These are phyloP conservation scores for Hyphodiscus sp. DNA, from an alignment of 2,329 filamentous ascomycete species.

Conservation along the genomic window DNA sequence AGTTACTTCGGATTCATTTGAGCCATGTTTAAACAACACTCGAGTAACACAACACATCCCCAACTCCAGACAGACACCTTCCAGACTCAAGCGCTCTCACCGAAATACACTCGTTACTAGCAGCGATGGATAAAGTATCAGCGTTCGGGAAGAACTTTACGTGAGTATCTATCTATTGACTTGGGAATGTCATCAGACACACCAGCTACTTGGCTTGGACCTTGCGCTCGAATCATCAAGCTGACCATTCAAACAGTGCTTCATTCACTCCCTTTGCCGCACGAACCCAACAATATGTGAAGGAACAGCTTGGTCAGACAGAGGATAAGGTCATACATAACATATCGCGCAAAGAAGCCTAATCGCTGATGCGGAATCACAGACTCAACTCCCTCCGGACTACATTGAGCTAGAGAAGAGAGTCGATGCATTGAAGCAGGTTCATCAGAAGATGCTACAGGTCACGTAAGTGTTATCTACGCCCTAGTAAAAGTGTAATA, in stretches of 20 bases:
- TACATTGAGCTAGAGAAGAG: slow-evolving; percentile 99
- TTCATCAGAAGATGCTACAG: slow-evolving; percentile 93
- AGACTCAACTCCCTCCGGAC: slow-evolving; percentile 95
- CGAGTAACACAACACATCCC: not conserved
- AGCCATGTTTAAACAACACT: not conserved
- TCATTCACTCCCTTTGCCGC: slow-evolving; percentile 88
- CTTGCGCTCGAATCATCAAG: slow-evolving; percentile 6
- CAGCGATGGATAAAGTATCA: slow-evolving; percentile 60
- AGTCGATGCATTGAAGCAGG: slow-evolving; percentile 92
- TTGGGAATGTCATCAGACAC: slow-evolving; percentile 6
- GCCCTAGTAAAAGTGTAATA: not conserved
- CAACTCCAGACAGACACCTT: not conserved
- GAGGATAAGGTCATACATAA: slow-evolving; percentile 70
- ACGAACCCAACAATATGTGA: slow-evolving; percentile 93
- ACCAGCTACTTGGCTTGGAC: slow-evolving; percentile 17
- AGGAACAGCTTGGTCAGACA: slow-evolving; percentile 91
- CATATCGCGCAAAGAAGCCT: not conserved
- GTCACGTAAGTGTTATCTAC: slow-evolving; percentile 67
- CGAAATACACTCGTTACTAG: not conserved
- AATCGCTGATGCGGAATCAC: slow-evolving; percentile 1
- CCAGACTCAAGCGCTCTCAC: not conserved
- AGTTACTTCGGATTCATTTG: not conserved
- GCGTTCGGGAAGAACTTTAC: slow-evolving; percentile 66
- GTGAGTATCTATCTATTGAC: slow-evolving; percentile 35
- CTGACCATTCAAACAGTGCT: slow-evolving; percentile 48